These are phyloP conservation scores for Cryptococcus sp. DNA, from an alignment of 1,284 basidiomycete genomes.

Conservation along the genomic window DNA sequence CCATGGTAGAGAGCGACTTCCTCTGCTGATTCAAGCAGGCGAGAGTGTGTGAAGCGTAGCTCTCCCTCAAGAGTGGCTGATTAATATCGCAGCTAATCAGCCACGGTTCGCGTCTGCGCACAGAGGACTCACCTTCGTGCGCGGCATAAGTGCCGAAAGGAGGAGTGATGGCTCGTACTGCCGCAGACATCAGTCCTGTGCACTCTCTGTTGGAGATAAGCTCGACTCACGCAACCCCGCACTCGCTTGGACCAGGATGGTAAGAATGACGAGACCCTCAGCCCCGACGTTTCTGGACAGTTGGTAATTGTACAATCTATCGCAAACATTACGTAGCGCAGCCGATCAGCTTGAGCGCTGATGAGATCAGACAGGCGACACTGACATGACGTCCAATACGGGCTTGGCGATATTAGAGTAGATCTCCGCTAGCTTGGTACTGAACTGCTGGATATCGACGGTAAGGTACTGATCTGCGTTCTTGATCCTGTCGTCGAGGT, in stretches of 20 bases:
- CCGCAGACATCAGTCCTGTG: conserved; percentile 6
- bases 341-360: neutral
- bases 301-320: conserved; percentile 92
- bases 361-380: neutral
- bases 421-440: conserved; percentile 85
- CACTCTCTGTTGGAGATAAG: neutral
- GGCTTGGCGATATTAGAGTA: conserved; percentile 95
- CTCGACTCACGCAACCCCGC: conserved; percentile 71
- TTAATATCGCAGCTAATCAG: too few species aligned
- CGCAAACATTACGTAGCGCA: neutral
- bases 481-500: conserved; percentile 91
- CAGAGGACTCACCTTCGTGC: conserved; percentile 41
- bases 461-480: conserved; percentile 86
- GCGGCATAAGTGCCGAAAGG: conserved; percentile 91
- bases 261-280: conserved; percentile 84
- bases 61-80: conserved; percentile 84
- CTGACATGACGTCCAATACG: conserved; percentile 71
- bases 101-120: neutral
- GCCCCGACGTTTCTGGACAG: conserved; percentile 91
- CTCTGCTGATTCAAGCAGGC: conserved; percentile 90
- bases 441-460: conserved; percentile 93
- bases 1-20: conserved; percentile 93
- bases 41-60: conserved; percentile 87
- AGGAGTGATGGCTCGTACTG: conserved; percentile 85
- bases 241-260: conserved; percentile 78